Percentiles rank a stretch among this genome's conserved stretches.
These are phyloP conservation scores for Cryphonectria japonica DNA, from an alignment of 2,329 filamentous ascomycete genomes.

Conservation along the genomic window DNA sequence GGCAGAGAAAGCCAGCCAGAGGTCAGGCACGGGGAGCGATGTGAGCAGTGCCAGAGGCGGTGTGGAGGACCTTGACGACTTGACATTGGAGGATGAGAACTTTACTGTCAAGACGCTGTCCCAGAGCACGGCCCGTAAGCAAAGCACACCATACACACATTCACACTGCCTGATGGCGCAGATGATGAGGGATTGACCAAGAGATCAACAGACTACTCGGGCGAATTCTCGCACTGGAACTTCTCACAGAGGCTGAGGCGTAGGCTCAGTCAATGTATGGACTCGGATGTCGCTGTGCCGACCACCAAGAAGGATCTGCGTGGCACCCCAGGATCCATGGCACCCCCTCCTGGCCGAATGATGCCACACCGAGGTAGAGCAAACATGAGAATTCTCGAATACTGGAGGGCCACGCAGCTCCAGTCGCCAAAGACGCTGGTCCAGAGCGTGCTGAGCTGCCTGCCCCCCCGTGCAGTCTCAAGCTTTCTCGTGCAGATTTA, in stretches of 20 bases:
- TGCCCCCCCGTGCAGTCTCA: slow-evolving; percentile 52
- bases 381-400: slow-evolving; percentile 38
- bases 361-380: slow-evolving; percentile 22
- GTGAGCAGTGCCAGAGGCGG: slow-evolving; percentile 27
- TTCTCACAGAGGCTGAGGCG: slow-evolving; percentile 52
- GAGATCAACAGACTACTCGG: slow-evolving; percentile 48
- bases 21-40: slow-evolving; percentile 20
- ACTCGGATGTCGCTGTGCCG: slow-evolving; percentile 17
- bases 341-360: slow-evolving; percentile 1
- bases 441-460: slow-evolving; percentile 43
- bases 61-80: slow-evolving; percentile 33
- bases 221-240: slow-evolving; percentile 58
- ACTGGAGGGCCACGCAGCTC: slow-evolving; percentile 51
- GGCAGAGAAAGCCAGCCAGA: slow-evolving; percentile 30
- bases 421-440: slow-evolving; percentile 45
- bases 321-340: slow-evolving; percentile 33
- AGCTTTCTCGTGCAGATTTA: slow-evolving; percentile 52
- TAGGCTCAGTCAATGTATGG: slow-evolving; percentile 26
- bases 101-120: slow-evolving; percentile 47
- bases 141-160: too few relatives aligned
- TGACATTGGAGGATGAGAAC: slow-evolving; percentile 42
- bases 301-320: slow-evolving; percentile 24
- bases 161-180: background rate
- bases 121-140: slow-evolving; percentile 47
- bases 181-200: slow-evolving; percentile 5